Evolutionary conservation across 2,329 filamentous ascomycete species (phyloP), one percentile per base, ranked within the genome.

Genomic region (Botrytis aclada): DNA sequence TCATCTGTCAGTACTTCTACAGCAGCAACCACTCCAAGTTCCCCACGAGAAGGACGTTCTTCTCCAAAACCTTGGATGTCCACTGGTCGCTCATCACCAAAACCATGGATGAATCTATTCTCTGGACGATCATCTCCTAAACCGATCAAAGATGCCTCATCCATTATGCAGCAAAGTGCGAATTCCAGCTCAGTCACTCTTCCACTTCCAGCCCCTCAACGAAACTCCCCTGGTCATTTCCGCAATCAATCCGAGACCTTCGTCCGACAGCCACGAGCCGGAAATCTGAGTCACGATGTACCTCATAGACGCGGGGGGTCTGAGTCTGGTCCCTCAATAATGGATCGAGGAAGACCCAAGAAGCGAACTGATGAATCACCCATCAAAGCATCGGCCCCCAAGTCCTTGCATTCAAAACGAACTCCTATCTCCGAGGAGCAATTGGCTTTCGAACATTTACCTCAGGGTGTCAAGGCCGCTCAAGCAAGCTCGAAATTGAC

Each of bases 281-380:
- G 71, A 58, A 65, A 56, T 16, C 41, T 73, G 3, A 16, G 16
- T 22, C 60, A 72, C 43, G 45, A 64, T 70, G 60, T 77, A 4
- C 79, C 83, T 6, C 88, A 90, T 77, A 84, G 84, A 70, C 83
- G 88, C 66, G 85, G 85, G 32, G 85, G 85, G 67, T 90, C 89
- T 1, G 89, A 90, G 72, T 85, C 86, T 0, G 84, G 83, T 74
- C 84, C 86, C 1, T 86, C 84, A 74, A 87, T 89, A 63, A 88
- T 89, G 85, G 88, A 91, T 73, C 84, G 89, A 61, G 89, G 88
- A 8, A 85, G 89, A n/a, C 87, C 88, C 0, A 85, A 86, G 73
- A 90, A 88, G 80, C 83, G 87, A 70, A 79, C 79, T 20, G 86
- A 88, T 37, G 80, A 80, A 25, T 83, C 74, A 32, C 75, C 77